A percentile compares a stretch with the other conserved stretches of the same genome.
These are phyloP conservation scores for Kokia cookei DNA, from an alignment of 441 rosid species.

Conservation along the genomic window DNA sequence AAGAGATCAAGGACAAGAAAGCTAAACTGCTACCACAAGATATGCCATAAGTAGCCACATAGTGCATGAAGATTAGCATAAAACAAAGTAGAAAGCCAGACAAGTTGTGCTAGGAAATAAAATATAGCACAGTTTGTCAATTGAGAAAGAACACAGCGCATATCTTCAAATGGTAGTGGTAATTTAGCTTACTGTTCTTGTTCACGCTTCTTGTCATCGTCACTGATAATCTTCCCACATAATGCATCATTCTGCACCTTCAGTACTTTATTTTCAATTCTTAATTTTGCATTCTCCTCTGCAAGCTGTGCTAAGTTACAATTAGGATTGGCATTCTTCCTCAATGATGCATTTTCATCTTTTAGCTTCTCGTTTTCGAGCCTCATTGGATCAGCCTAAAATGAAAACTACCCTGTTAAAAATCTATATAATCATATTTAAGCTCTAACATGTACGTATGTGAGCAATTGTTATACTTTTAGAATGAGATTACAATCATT, in stretches of 20 bases:
- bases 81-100: background rate
- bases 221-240: constrained; percentile 3
- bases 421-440: background rate
- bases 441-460: background rate
- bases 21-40: background rate
- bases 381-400: background rate
- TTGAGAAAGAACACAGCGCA: background rate
- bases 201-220: background rate
- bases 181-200: background rate
- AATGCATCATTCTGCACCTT: constrained; percentile 6
- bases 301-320: background rate
- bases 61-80: background rate
- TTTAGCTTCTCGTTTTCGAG: background rate
- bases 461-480: background rate
- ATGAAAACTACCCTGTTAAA: background rate
- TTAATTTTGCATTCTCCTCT: background rate
- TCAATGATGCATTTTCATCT: background rate
- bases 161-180: background rate
- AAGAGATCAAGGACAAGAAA: background rate
- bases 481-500: background rate
- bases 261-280: constrained; percentile 1
- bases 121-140: background rate
- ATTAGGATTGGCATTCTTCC: background rate
- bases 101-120: background rate
- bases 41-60: background rate